phyloP scores from a whole-genome alignment of 2,329 filamentous ascomycete species.

The Aspergillus sp. region DNA sequence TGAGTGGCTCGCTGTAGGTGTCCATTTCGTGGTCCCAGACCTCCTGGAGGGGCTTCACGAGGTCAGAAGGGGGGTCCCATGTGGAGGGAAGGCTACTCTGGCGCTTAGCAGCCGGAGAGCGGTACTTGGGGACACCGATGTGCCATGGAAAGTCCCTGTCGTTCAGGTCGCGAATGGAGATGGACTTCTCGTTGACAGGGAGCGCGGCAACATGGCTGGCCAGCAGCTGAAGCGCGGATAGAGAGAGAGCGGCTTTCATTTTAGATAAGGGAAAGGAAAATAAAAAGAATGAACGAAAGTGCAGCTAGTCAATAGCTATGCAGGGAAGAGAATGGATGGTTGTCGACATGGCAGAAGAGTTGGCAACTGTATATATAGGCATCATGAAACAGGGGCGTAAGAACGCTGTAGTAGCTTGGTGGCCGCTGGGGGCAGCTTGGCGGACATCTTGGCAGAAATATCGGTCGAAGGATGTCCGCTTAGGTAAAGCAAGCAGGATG shows the following conservation, averaged over 20 bases:
- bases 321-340: neutral
- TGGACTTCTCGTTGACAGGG: neutral
- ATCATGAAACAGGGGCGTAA: neutral
- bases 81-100: neutral
- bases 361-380: neutral
- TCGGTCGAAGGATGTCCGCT: neutral
- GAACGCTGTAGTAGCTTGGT: too few species aligned
- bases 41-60: conserved; percentile 16
- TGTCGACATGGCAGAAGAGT: neutral
- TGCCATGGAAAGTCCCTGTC: conserved; percentile 7
- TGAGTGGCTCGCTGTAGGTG: conserved; percentile 15
- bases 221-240: conserved; percentile 18
- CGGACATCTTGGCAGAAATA: too few species aligned
- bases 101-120: conserved; percentile 2
- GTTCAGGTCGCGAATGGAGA: neutral
- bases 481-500: neutral
- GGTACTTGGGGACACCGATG: neutral
- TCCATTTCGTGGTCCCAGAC: conserved; percentile 17
- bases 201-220: conserved; percentile 14
- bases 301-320: conserved; percentile 10
- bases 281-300: neutral
- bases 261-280: neutral
- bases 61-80: conserved; percentile 16
- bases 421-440: too few species aligned
- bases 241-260: conserved; percentile 16